Base-by-base conservation (phyloP, 1,284 basidiomycete genomes). In the Coniferiporia sulphurascens region DNA sequence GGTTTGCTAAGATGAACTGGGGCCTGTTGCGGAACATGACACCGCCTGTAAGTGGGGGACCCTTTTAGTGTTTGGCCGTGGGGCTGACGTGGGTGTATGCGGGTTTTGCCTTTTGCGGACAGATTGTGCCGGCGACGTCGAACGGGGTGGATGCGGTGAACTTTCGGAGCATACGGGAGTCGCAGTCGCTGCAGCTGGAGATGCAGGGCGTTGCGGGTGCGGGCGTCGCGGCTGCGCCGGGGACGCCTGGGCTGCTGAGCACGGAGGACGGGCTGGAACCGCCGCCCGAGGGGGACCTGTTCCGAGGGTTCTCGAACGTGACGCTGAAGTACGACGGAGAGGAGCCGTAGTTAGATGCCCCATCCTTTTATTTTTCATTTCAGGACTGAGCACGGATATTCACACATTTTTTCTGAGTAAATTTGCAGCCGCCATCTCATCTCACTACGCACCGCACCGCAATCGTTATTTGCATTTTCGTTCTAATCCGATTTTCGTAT, bases 1-100 rank as follows among this genome's bases (percentile, higher is more conserved):
- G 97, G 97, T 99, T 99, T 77, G 78, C 81, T 32, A 92, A 91
- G 69, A 87, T 97, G 71, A 96, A 93, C 74, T 99, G 96, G 97
- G 97, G 96, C 27, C 78, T 99, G 63, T 75, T 99, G 70, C 83
- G 97, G 65, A 91, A 99, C 76, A 89, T 86, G 68, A 88, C 87
- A 68, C 97, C 96, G 58, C 96, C 97, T 72, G 95, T 94, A 73
- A 68, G 87, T 82, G 22, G 35, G 56, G 38, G 53, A n/a, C n/a
- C n/a, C n/a, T 52, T 32, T 56, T 32, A 6, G 27, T 34, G 22
- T 41, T 54, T 45, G 12, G 7, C 43, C 17, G 43, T 9, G 52
- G 27, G 1, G n/a, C 35, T 46, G 44, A 46, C 44, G 19, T 21
- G 19, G 1, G 44, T 8, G 2, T 8, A 19, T 21, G 44, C 15